A percentile compares a stretch with the other conserved stretches of the same genome.
Conservation (phyloP, 2,329 filamentous ascomycete species). For the Phyllosticta citribraziliensis region DNA sequence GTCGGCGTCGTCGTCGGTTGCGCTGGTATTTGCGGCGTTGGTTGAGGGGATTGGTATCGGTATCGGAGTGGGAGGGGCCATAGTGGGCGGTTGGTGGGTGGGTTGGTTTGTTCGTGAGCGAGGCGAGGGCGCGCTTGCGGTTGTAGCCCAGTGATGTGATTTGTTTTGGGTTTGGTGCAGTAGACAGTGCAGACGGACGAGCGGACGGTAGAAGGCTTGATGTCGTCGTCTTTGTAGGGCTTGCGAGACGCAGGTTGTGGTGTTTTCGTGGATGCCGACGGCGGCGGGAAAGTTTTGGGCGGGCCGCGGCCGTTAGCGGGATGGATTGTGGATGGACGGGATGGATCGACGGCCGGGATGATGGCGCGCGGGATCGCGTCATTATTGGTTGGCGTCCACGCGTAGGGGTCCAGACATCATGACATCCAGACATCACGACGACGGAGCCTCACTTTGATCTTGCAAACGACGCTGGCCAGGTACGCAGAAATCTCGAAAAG, state of each 20-base stretch:
- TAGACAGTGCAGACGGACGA: no score
- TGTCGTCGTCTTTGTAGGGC: no score
- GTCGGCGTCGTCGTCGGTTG: constrained; percentile 26
- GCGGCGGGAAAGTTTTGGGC: not conserved
- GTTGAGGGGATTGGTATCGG: not conserved
- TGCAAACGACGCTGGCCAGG: no score
- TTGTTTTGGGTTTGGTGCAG: no score
- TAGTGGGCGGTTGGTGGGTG: not conserved
- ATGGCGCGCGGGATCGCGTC: not conserved
- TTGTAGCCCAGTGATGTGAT: no score
- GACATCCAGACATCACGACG: no score
- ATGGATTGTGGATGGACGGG: not conserved
- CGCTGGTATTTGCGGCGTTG: not conserved
- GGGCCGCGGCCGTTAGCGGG: not conserved
- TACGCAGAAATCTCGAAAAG: no score
- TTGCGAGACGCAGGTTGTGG: not conserved
- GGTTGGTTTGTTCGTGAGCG: not conserved
- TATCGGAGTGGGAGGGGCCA: not conserved
- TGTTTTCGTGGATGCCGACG: not conserved
- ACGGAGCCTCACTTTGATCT: no score
- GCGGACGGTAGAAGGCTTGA: no score
- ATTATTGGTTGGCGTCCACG: no score
- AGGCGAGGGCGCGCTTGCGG: not conserved
- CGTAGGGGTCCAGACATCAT: no score
- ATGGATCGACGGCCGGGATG: not conserved